Evolutionary conservation across 2,329 filamentous ascomycete genomes (phyloP).

Genomic region (Alternaria gaisen): DNA sequence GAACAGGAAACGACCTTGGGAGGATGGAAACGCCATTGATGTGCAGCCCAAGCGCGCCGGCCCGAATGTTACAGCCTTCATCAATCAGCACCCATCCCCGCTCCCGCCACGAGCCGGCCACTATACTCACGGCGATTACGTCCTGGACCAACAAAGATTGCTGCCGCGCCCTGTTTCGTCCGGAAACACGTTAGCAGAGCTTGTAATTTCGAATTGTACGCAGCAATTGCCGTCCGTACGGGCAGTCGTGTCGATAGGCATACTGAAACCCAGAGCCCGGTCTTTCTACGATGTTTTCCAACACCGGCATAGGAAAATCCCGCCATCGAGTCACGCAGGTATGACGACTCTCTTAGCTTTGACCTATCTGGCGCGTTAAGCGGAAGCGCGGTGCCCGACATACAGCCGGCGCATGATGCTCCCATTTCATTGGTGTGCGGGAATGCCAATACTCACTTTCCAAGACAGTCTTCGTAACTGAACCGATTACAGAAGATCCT

Average conservation of each 20-base stretch:
- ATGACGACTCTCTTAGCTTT: conserved; percentile 13
- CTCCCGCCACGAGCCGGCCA: conserved; percentile 40
- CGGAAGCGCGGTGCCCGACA: conserved; percentile 15
- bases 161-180: conserved; percentile 35
- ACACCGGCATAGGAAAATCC: conserved; percentile 20
- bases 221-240: conserved; percentile 16
- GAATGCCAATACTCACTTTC: conserved; percentile 5
- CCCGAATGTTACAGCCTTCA: conserved; percentile 17
- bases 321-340: conserved; percentile 26
- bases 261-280: conserved; percentile 29
- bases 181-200: conserved; percentile 25
- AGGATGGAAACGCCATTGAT: conserved; percentile 32
- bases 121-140: conserved; percentile 31
- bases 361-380: conserved; percentile 16
- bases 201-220: conserved; percentile 15
- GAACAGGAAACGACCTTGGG: conserved; percentile 45
- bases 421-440: conserved; percentile 12
- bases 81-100: conserved; percentile 30
- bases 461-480: conserved; percentile 25
- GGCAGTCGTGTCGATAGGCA: conserved; percentile 9
- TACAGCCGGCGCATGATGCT: conserved; percentile 18
- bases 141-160: conserved; percentile 31
- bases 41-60: conserved; percentile 28
- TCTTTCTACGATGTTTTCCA: conserved; percentile 34
- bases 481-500: conserved; percentile 34